Base-by-base conservation (phyloP, 495 filamentous ascomycete genomes). In the Penicillium antarcticum region DNA sequence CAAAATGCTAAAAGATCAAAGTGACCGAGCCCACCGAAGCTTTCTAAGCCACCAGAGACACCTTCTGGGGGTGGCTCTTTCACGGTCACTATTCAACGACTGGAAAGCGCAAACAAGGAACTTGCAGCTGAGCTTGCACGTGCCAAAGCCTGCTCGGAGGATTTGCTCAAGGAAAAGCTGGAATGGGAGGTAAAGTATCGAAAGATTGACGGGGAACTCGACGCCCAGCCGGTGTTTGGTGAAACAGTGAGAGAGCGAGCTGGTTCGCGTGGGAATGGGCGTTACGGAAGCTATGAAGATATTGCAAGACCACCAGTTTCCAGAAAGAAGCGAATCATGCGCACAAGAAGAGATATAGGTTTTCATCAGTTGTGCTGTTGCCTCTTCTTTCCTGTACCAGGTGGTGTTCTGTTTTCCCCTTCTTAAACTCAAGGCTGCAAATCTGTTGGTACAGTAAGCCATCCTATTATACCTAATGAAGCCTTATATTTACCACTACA, bases 21-120 rank as follows among this genome's bases (percentile, higher is more conserved):
- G 38, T 8, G 19, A 4, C 38, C 38, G 13, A 24, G 18, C 9
- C 21, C 38, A 24, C n/a, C 19, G 17, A 41, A 41, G 17, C 38
- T 24, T 41, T 41, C 38, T 13, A 41, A 41, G 38, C 19, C 19
- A 41, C 19, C 13, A 16, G 38, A 19, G 13, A 41, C 38, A 24
- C 19, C 18, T 24, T 41, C 19, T 7, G 38, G n/a, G 38, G 19
- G 38, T 24, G 38, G 21, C 19, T 41, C 38, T 41, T 41, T 41
- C 38, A 41, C 38, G 18, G 38, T 12, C 38, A 41, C 38, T 24
- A 41, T 41, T 41, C 38, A n/a, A 41, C 38, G 38, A 41, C 38
- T 41, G 14, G 38, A 41, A 41, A 19, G 11, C 38, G 38, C 19
- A 41, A 29, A 29, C 7, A 29, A 29, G 24, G 24, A 29, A 29